phyloP scores from a whole-genome alignment of 164 flowering plant species.

The Taxillus chinensis region DNA sequence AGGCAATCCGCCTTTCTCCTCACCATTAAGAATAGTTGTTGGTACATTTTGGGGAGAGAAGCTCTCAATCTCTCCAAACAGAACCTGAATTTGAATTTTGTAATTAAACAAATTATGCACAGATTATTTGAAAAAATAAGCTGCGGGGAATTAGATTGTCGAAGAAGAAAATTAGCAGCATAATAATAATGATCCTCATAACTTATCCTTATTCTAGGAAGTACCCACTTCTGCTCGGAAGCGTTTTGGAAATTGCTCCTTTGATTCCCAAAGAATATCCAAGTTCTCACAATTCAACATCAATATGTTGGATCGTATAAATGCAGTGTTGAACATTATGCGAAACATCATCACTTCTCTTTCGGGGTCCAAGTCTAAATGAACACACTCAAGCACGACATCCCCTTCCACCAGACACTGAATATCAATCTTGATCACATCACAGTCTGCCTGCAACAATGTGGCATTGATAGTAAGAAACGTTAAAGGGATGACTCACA shows the following conservation, averaged over 20 bases:
- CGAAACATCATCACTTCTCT: constrained; percentile 99
- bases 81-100: constrained; percentile 38
- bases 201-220: not conserved
- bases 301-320: constrained; percentile 89
- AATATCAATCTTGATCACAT: constrained; percentile 89
- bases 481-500: constrained; percentile 2
- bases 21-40: constrained; percentile 69
- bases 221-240: constrained; percentile 85
- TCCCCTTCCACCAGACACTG: constrained; percentile 97
- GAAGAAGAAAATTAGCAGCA: too few relatives aligned
- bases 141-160: too few relatives aligned
- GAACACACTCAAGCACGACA: constrained; percentile 92
- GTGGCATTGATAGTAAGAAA: constrained; percentile 1
- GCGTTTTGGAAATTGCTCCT: constrained; percentile 82
- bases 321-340: constrained; percentile 92
- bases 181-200: not conserved
- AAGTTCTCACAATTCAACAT: constrained; percentile 78
- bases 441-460: constrained; percentile 72
- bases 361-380: constrained; percentile 72
- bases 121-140: not conserved
- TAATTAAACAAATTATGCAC: not conserved
- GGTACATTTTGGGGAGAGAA: constrained; percentile 66
- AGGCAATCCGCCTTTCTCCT: constrained; percentile 93
- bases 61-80: constrained; percentile 85
- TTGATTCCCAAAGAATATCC: constrained; percentile 95